phyloP scores from a whole-genome alignment of 345 rosid species.

The Hibiscus tridactylites region DNA sequence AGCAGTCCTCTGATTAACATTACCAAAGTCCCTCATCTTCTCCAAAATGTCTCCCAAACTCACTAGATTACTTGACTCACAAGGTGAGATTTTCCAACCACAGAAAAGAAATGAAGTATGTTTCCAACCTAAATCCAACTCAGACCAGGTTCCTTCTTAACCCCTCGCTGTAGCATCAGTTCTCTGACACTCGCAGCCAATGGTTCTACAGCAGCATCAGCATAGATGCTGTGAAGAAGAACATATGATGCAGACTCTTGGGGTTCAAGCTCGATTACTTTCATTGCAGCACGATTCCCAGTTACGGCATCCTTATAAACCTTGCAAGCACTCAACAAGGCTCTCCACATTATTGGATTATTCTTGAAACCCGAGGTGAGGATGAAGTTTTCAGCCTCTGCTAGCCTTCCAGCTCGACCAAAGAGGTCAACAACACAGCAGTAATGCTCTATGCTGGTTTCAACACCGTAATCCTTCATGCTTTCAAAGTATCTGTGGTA shows the following conservation, averaged over 20 bases:
- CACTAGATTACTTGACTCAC: conserved; percentile 20
- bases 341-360: conserved; percentile 24
- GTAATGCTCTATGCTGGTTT: conserved; percentile 30
- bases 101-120: conserved; percentile 6
- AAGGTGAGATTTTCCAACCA: conserved; percentile 26
- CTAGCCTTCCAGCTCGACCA: conserved; percentile 35
- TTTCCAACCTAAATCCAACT: conserved; percentile 39
- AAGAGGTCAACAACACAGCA: conserved; percentile 43
- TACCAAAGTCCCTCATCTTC: too few species aligned
- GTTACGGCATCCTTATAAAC: too few species aligned
- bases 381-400: conserved; percentile 37
- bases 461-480: conserved; percentile 30
- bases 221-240: too few species aligned
- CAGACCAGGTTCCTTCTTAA: conserved; percentile 47
- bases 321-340: too few species aligned
- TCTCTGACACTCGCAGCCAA: background rate
- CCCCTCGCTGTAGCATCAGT: conserved; percentile 28
- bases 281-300: too few species aligned
- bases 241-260: too few species aligned
- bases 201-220: too few species aligned
- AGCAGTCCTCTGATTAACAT: too few species aligned
- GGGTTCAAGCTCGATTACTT: too few species aligned
- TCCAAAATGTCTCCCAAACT: background rate
- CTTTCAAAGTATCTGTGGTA: conserved; percentile 23
- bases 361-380: conserved; percentile 29